A percentile compares a stretch with the other conserved stretches of the same genome.
Conservation (phyloP, 169 alveolate species). For the Toxoplasma gondii region DNA sequence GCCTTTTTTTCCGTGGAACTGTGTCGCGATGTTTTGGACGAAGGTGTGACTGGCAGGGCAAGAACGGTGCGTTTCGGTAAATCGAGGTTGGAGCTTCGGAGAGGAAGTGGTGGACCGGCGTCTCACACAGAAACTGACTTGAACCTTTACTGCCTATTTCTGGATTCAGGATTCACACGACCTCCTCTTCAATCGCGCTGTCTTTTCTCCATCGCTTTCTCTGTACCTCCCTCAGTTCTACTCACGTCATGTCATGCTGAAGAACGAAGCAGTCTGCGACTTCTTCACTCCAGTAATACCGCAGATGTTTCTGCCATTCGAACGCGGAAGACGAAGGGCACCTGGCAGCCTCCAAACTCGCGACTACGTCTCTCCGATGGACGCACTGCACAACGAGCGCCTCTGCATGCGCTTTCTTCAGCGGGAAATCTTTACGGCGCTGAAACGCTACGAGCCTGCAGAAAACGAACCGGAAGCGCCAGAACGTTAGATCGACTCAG, state of each 20-base stretch:
- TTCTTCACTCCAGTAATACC: conserved; percentile 87
- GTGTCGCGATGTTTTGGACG: not conserved
- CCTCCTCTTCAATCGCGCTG: too few species aligned
- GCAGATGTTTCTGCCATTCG: conserved; percentile 95
- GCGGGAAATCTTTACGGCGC: not conserved
- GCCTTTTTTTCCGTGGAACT: too few species aligned
- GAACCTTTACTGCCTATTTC: too few species aligned
- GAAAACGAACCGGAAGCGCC: not conserved
- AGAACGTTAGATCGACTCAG: not conserved
- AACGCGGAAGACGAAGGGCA: conserved; percentile 83
- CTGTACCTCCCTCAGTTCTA: not conserved
- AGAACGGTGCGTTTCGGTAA: too few species aligned
- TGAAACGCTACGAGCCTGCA: conserved; percentile 1
- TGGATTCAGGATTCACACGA: too few species aligned
- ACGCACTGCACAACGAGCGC: conserved; percentile 53
- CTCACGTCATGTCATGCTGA: conserved; percentile 45
- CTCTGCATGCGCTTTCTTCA: not conserved
- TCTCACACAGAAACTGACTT: too few species aligned
- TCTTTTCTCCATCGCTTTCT: too few species aligned
- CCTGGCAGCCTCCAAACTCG: conserved; percentile 73
- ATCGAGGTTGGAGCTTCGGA: too few species aligned
- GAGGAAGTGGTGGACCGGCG: too few species aligned
- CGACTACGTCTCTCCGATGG: conserved; percentile 81
- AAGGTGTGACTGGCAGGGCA: too few species aligned
- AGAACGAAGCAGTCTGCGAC: conserved; percentile 49